Evolutionary conservation across 2,329 filamentous ascomycete genomes (phyloP), one percentile per base, ranked within the genome.

Genomic region (Chaetomiaceae sp.): DNA sequence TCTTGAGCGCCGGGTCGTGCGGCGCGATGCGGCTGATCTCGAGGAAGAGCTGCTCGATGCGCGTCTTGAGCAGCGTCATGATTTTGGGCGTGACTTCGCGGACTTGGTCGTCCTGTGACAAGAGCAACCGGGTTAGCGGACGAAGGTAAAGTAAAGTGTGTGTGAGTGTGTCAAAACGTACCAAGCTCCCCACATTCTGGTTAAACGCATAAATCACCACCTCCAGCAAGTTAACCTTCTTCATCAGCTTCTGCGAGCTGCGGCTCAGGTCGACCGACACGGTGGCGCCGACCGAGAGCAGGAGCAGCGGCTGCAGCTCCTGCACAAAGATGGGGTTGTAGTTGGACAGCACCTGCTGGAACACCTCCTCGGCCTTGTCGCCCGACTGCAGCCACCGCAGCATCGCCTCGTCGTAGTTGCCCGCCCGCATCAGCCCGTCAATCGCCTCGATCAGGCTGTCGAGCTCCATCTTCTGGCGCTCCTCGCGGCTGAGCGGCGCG

Each of bases 311-410:
- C 44, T 81, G 81, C 47, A 87, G 67, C 29, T 76, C 75, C 53
- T 75, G 75, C 54, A 87, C 73, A 57, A 80, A 75, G 15, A 73
- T 69, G 0, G 79, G 76, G 60, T 75, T 71, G 64, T 76, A 75
- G 56, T 77, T 76, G 45, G 71, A 70, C 43, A 82, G 72, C 47
- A 78, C 78, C 58, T 76, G 72, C 29, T 78, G 74, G 67, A 86
- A 88, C 47, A 87, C 78, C 56, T 84, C 80, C 54, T 83, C 77
- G 65, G 84, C 79, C 44, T 66, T 64, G 31, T 80, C 76, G 15
- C 77, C 78, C 60, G 78, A 79, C 68, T 88, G 84, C 52, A 87
- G 78, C 84, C 84, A 87, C 56, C 80, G 79, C 53, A 87, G 77
- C 65, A 85, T 77, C 38, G 81, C 84, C 49, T 81, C 78, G 63